phyloP scores from a whole-genome alignment of 2,329 filamentous ascomycete genomes.

The Colletotrichum viniferum region DNA sequence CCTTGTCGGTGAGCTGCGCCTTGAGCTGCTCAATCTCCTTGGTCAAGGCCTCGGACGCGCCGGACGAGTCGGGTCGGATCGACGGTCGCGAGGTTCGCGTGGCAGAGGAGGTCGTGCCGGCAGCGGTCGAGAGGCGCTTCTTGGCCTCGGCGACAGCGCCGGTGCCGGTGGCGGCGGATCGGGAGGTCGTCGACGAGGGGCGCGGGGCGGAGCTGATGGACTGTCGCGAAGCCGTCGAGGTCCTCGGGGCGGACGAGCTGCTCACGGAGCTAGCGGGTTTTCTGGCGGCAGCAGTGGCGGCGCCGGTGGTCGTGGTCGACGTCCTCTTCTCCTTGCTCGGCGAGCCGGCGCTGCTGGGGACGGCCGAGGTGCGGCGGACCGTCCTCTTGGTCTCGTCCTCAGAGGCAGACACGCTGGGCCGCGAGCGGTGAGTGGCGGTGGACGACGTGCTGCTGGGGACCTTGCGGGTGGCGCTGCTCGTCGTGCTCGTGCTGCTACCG shows the following conservation, averaged over 20 bases:
- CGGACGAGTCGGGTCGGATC: conserved; percentile 36
- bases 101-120: conserved; percentile 40
- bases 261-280: conserved; percentile 29
- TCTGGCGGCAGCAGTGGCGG: conserved; percentile 34
- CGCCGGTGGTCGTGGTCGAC: conserved; percentile 30
- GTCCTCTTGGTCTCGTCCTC: conserved; percentile 55
- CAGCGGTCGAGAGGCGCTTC: conserved; percentile 61
- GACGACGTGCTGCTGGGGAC: conserved; percentile 37
- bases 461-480: conserved; percentile 30
- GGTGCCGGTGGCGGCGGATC: conserved; percentile 31
- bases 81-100: conserved; percentile 48
- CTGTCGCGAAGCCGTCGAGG: conserved; percentile 18
- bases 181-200: conserved; percentile 31
- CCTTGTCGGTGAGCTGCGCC: conserved; percentile 61
- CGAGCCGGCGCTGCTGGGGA: conserved; percentile 38
- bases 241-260: conserved; percentile 8
- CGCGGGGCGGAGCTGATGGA: conserved; percentile 23
- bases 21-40: conserved; percentile 67
- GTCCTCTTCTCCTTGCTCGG: conserved; percentile 38
- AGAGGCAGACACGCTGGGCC: conserved; percentile 52
- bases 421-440: conserved; percentile 47
- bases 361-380: conserved; percentile 48
- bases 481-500: conserved; percentile 37
- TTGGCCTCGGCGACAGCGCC: conserved; percentile 52
- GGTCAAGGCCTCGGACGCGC: conserved; percentile 44